phyloP scores from a whole-genome alignment of 345 rosid genomes.

The Physaria fendleri region DNA sequence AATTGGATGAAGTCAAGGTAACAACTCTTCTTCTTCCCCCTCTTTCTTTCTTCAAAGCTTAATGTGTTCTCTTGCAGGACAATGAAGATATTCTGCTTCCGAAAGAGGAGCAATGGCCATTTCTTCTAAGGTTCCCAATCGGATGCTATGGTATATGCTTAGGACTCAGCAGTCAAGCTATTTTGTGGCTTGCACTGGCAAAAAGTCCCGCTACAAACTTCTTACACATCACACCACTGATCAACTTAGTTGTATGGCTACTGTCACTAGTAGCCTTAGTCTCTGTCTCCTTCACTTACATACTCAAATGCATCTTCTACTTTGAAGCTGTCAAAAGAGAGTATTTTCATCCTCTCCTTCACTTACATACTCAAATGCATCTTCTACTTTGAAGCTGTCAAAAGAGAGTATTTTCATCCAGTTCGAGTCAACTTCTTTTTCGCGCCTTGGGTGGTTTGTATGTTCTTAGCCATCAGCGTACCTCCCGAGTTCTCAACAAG shows the following conservation, averaged over 20 bases:
- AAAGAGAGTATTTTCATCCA: slow-evolving; percentile 85
- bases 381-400: slow-evolving; percentile 89
- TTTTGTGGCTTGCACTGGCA: slow-evolving; percentile 70
- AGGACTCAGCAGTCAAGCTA: slow-evolving; percentile 88
- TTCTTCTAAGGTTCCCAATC: slow-evolving; percentile 87
- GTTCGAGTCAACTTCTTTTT: slow-evolving; percentile 88
- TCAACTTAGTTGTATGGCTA: slow-evolving; percentile 68
- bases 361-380: slow-evolving; percentile 80
- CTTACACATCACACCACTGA: slow-evolving; percentile 59
- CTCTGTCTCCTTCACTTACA: slow-evolving; percentile 60
- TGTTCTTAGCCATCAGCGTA: slow-evolving; percentile 75
- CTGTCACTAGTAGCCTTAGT: slow-evolving; percentile 49
- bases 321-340: slow-evolving; percentile 93
- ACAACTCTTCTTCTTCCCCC: neutral
- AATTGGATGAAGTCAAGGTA: slow-evolving; percentile 94
- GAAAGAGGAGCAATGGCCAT: slow-evolving; percentile 85
- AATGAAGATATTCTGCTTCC: slow-evolving; percentile 82
- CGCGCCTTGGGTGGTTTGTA: slow-evolving; percentile 96
- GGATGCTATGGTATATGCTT: slow-evolving; percentile 88
- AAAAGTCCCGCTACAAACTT: slow-evolving; percentile 64
- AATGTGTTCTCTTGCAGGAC: slow-evolving; percentile 44
- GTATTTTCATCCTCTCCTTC: slow-evolving; percentile 75
- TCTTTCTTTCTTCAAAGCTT: slow-evolving; percentile 9
- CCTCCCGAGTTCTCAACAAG: slow-evolving; percentile 44
- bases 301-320: slow-evolving; percentile 80